Conservation (phyloP, 2,329 filamentous ascomycete genomes). For the Tolypocladium ovalisporum region DNA sequence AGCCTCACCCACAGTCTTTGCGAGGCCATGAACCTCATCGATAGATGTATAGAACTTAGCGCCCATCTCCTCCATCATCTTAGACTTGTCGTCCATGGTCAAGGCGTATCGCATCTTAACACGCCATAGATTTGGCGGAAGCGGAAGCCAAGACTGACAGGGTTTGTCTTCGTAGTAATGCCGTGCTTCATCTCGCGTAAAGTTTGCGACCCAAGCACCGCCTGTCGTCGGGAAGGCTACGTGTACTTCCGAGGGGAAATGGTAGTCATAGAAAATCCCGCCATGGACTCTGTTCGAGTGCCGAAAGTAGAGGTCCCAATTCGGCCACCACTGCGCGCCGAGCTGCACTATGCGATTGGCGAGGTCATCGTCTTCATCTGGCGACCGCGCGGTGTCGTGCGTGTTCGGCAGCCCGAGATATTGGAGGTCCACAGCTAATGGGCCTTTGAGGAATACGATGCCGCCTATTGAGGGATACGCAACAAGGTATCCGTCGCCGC, state of each 20-base stretch:
- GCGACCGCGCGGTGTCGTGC: not conserved
- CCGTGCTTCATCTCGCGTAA: not conserved
- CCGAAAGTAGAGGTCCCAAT: not conserved
- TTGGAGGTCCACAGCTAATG: not conserved
- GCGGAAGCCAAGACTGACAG: not conserved
- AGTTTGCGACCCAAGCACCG: not conserved
- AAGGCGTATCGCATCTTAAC: not conserved
- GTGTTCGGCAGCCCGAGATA: not conserved
- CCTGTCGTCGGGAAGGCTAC: not conserved
- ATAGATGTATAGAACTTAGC: not conserved
- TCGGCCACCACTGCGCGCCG: not conserved
- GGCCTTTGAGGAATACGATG: not conserved
- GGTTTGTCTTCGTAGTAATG: not conserved
- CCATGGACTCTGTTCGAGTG: not conserved
- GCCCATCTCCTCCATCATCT: not conserved
- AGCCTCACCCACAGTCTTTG: not conserved
- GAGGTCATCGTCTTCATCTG: not conserved
- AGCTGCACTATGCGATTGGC: not conserved
- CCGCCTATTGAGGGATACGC: not conserved
- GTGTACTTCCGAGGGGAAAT: not conserved
- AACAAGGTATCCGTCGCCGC: not conserved
- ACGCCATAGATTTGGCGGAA: not conserved
- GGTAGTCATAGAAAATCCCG: not conserved
- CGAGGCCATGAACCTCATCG: not conserved
- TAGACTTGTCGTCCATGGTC: not conserved